Evolutionary conservation across 148 eudicot species (phyloP), one percentile per base, ranked within the genome.

Genomic region (Simmondsia chinensis): DNA sequence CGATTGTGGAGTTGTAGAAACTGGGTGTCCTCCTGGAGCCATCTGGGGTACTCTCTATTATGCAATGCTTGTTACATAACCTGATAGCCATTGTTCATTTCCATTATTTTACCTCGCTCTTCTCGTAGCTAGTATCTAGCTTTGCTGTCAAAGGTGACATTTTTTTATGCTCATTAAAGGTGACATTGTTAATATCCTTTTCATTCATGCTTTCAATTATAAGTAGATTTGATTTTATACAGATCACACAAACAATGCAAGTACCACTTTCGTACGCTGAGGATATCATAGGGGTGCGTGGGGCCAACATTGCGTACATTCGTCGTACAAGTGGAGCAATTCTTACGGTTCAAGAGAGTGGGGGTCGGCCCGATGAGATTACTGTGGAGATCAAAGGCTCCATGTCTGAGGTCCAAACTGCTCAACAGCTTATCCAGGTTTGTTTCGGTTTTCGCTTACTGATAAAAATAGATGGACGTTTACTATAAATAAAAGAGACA

Each of bases 331-430:
- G 97, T 69, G 97, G 95, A 47, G 97, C 97, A 14, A 65, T 71
- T 38, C 76, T 91, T 20, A 76, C 86, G 1, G 94, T 91, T 38
- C 95, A 85, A 52, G 97, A 91, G 65, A 85, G 94, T 49, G 48
- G 68, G 20, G 94, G 85, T 5, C 63, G 70, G 46, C 75, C 74
- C 4, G 89, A 91, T 57, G 97, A 91, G 50, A 91, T 91, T 51
- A 91, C 94, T 16, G 95, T 85, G 33, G 97, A 85, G 66, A 91
- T 91, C n/a, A 91, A 82, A 52, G 97, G 97, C 53, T 79, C 82
- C 42, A 61, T 83, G 3, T 17, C 74, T 15, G 77, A 91, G 67
- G 94, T 91, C 62, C 95, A 85, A 65, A 61, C 83, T 20, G 97
- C 95, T 42, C 94, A 91, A 56, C 95, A 85, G 48, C 88, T 91